Conservation (phyloP, 768 basidiomycete genomes). For the Agaricus sinodeliciosus region DNA sequence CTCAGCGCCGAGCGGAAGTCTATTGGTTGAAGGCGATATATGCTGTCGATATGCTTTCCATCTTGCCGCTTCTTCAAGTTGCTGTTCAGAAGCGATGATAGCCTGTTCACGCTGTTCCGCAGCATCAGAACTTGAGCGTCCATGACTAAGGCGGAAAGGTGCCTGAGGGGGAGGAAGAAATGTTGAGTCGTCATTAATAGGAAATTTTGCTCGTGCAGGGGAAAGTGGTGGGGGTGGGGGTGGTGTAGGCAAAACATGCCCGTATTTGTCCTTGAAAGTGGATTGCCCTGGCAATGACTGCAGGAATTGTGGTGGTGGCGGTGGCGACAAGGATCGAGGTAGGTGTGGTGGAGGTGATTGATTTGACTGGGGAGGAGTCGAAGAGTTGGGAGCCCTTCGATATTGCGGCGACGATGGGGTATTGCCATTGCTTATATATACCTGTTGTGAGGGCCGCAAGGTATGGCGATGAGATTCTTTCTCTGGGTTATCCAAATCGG, state of each 20-base stretch:
- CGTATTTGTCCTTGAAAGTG: conserved; percentile 25
- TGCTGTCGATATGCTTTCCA: conserved; percentile 15
- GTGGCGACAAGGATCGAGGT: conserved; percentile 8
- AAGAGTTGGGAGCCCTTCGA: conserved; percentile 29
- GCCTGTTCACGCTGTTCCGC: conserved; percentile 40
- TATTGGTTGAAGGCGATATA: conserved; percentile 1
- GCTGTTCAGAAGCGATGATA: conserved; percentile 32
- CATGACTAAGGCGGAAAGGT: conserved; percentile 26
- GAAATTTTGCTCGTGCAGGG: conserved; percentile 34
- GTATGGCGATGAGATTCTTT: conserved; percentile 36
- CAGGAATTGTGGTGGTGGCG: conserved; percentile 29
- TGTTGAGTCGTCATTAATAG: conserved; percentile 31
- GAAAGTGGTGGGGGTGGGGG: conserved; percentile 41
- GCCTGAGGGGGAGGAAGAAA: conserved; percentile 26
- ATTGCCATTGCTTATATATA: conserved; percentile 13
- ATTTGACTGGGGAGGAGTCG: conserved; percentile 1
- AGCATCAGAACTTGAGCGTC: conserved; percentile 45
- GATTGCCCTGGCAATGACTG: conserved; percentile 20
- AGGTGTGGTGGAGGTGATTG: conserved; percentile 8
- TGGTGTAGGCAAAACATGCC: conserved; percentile 21
- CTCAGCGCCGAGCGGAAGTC: conserved; percentile 10
- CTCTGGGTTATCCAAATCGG: conserved; percentile 58
- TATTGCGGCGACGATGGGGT: conserved; percentile 33
- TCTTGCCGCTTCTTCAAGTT: conserved; percentile 19
- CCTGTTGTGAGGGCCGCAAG: conserved; percentile 30